Evolutionary conservation across 202 grass and related monocot species (phyloP).

Genomic region (Miscanthus sacchariflorus): DNA sequence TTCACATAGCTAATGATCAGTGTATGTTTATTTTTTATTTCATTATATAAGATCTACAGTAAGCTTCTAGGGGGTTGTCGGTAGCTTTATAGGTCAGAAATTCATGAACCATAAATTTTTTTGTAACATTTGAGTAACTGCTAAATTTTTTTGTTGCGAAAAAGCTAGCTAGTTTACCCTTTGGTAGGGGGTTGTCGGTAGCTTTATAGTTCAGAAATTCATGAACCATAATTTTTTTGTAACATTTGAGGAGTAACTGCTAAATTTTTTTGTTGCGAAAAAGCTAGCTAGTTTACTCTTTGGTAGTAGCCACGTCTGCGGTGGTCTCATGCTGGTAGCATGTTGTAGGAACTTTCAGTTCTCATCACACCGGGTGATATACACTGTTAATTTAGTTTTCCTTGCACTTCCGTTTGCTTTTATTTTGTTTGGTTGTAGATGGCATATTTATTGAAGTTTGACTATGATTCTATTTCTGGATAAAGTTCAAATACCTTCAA

Average conservation of each 20-base stretch:
- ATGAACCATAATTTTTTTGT: slow-evolving; percentile 5
- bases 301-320: background rate
- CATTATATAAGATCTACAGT: slow-evolving; percentile 1
- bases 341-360: background rate
- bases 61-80: background rate
- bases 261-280: slow-evolving; percentile 4
- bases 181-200: background rate
- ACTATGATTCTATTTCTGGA: background rate
- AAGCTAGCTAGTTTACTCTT: slow-evolving; percentile 7
- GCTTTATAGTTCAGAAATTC: background rate
- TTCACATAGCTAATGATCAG: background rate
- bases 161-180: slow-evolving; percentile 1
- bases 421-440: slow-evolving; percentile 27
- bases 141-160: background rate
- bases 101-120: slow-evolving; percentile 7
- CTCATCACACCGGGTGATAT: background rate
- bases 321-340: slow-evolving; percentile 10
- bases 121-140: background rate
- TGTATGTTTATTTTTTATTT: slow-evolving; percentile 27
- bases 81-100: background rate
- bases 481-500: slow-evolving; percentile 12
- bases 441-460: slow-evolving; percentile 31
- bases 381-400: background rate
- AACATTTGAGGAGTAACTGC: background rate
- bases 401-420: background rate